Evolutionary conservation across 371 early-diverging fungal species (phyloP), one percentile per base, ranked within the genome.

Genomic region (Fennellomyces sp.): DNA sequence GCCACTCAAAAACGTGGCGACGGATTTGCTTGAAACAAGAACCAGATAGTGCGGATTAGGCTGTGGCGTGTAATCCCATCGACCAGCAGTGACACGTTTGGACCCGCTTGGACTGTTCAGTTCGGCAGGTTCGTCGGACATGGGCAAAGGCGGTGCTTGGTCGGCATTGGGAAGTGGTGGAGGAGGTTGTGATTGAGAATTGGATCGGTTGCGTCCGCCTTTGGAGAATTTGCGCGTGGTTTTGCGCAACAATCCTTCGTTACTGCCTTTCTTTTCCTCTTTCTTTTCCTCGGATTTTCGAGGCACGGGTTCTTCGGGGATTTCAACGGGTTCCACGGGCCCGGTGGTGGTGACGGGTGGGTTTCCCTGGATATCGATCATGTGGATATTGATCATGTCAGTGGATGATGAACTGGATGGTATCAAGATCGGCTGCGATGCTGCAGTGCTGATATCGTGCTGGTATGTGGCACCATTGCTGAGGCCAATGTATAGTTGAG

Each of bases 391-490:
- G 1, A 57, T 15, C 0, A 76, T 19, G 56, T 28, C 19, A 57
- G 27, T 28, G 11, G 50, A 23, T 10, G 50, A n/a, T 15, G 29
- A 49, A 49, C n/a, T 49, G 27, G 26, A 27, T 26, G 28, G 26
- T 8, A 49, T 29, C 11, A 49, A 29, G 17, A 49, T 49, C 26
- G 50, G 50, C 25, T 26, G 50, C 17, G 12, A 27, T n/a, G 26
- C 6, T 5, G 50, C n/a, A 6, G 33, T 15, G 6, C 10, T 52
- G 11, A 60, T 31, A 56, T 68, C 65, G 36, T 68, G 66, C 26
- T 76, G 74, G 55, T 73, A 73, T 39, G 69, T 33, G 48, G 62
- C 56, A 17, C 77, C 77, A 51, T 73, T 76, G 19, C 64, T 66
- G 5, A 71, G 30, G 31, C 72, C 67, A 51, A 71, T 57, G 51